A percentile compares a stretch with the other conserved stretches of the same genome.
Evolutionary conservation across 352 stramenopile genomes (phyloP).

Genomic region (Pythium scleroteichum): DNA sequence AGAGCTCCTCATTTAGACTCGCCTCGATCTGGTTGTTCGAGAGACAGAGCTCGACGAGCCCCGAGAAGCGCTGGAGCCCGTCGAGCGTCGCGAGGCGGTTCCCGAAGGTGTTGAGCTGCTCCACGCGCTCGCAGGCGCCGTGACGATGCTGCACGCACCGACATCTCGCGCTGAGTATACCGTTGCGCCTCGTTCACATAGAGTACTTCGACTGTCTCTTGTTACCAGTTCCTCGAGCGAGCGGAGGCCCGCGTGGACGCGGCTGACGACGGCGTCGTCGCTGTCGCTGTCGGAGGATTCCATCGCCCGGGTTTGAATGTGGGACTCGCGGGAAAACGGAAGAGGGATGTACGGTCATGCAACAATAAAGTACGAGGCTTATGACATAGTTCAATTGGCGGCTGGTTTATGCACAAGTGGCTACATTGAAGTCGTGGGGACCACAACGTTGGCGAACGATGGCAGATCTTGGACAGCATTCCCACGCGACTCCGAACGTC

Average conservation of each 20-base stretch:
- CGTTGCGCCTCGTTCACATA: too few species aligned
- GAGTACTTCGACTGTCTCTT: too few species aligned
- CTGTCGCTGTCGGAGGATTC: neutral
- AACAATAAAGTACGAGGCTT: neutral
- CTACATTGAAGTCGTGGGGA: too few species aligned
- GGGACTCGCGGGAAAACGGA: too few species aligned
- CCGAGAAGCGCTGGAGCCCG: conserved; percentile 62
- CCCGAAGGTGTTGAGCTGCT: conserved; percentile 80
- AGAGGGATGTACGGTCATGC: neutral
- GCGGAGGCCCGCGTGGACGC: conserved; percentile 19
- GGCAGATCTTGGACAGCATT: too few species aligned
- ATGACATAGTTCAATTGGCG: too few species aligned
- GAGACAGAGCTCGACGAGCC: conserved; percentile 73
- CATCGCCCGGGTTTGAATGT: too few species aligned
- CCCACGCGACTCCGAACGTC: too few species aligned
- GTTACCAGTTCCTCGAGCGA: conserved; percentile 19
- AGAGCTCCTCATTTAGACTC: too few species aligned
- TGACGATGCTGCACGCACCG: neutral
- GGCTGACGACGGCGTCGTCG: conserved; percentile 13
- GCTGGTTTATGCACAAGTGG: too few species aligned
- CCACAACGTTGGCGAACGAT: too few species aligned
- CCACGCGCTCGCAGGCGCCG: conserved; percentile 34
- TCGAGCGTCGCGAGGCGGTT: conserved; percentile 69
- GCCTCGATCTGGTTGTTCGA: conserved; percentile 81
- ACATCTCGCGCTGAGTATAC: too few species aligned